Base-by-base conservation (phyloP, 148 eudicot species). In the Rhododendron williamsianum region DNA sequence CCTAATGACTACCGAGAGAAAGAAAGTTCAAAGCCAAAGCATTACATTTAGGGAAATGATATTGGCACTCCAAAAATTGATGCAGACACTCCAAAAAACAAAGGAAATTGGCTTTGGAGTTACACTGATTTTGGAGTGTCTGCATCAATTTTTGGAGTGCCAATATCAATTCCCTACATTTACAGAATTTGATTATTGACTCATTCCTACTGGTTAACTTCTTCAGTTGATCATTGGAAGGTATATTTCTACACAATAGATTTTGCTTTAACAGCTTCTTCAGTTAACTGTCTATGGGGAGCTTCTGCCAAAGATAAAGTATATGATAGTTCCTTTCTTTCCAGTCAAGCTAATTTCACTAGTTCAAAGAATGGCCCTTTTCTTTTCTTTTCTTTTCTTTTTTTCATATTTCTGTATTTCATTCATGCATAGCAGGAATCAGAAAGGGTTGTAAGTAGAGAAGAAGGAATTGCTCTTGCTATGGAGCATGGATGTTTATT, bases 381-480 rank as follows among this genome's bases (percentile, higher is more conserved):
- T 27, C 45, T 41, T 84, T 33, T 3, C 45, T 41, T 84, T 33
- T 3, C 4, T 33, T 54, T 3, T 54, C 15, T 1, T 54, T 15
- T 54, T 49, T 30, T 46, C 23, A 23, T 27, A 1, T 72, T 56
- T 41, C 6, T 48, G 80, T 52, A 67, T 65, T 21, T 46, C 7
- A 25, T 30, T 30, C 27, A 38, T 38, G 74, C 27, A 69, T 78
- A 45, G 56, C 91, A 96, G 99, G 99, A 96, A 84, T 91, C 96
- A 36, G 99, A 95, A 82, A 93, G 98, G 87, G 93, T 38, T 84
- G 99, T 97, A 54, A 95, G 92, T 78, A 92, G 91, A 89, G 98
- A 97, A 91, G 99, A 97, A 90, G 99, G 99, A 23, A 84, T 89
- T 58, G 91, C 95, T 86, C 95, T 95, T 76, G 98, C 99, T 52